Evolutionary conservation across 768 basidiomycete species (phyloP), one percentile per base, ranked within the genome.

Genomic region (Nevesoporus exiguus): DNA sequence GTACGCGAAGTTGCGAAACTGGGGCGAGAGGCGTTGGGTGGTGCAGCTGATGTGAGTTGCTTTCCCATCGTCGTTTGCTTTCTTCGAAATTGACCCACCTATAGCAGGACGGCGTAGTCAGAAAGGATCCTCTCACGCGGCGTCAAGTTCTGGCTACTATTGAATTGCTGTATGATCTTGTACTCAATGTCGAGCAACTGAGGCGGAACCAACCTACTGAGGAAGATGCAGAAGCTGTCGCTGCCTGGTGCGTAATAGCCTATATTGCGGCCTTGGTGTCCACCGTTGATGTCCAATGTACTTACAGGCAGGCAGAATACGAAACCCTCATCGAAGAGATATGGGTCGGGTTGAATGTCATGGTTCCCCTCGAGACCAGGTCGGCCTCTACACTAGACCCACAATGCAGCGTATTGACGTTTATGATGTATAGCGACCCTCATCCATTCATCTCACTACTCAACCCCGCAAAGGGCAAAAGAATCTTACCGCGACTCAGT

Each of bases 371-470:
- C 17, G 94, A 94, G 66, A 88, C 90, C n/a, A 94, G 93, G 94
- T 93, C 57, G 36, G 76, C 58, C 1, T 37, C 27, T 37, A 0
- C 19, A 6, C 13, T 15, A 29, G 21, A n/a, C 8, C 24, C 13
- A 30, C 19, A 2, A 25, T 49, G 6, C 14, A 45, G n/a, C 9
- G 22, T 11, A 29, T 48, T 64, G 8, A 56, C 25, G 2, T 25
- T 47, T 39, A 47, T n/a, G 31, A 39, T 29, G 7, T 45, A 37
- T 51, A 95, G 95, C 68, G 80, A 89, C 58, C 96, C 96, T 3
- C 97, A 99, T 74, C 97, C 97, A 2, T 98, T 99, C 74, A 85
- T 99, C 60, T 93, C 95, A 3, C 78, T 99, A 31, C 80, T 99
- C 45, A 80, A 79, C 19, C 86, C 91, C 5, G 81, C 82, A 61